Percentiles rank a stretch among this genome's conserved stretches.
These are phyloP conservation scores for Trichoderma pleuroti DNA, from an alignment of 2,329 filamentous ascomycete species.

Conservation along the genomic window DNA sequence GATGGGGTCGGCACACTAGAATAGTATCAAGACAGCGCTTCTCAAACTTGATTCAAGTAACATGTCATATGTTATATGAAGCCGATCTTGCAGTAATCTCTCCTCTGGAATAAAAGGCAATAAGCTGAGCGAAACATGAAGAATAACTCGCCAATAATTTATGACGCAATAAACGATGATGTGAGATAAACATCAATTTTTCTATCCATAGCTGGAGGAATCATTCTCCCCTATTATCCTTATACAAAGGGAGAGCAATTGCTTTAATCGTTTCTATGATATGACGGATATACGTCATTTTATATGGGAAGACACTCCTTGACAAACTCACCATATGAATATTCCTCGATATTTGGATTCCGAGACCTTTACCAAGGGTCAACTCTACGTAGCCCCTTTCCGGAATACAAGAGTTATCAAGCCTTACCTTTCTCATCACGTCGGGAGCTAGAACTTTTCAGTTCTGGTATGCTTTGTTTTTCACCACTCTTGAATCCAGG, in stretches of 20 bases:
- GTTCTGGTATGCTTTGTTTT: too few relatives aligned
- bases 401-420: neutral
- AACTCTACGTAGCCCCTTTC: neutral
- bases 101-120: neutral
- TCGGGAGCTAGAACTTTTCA: rapidly evolving
- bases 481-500: too few relatives aligned
- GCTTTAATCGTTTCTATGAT: neutral
- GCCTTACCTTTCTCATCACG: too few relatives aligned
- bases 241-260: neutral
- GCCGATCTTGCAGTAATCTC: neutral
- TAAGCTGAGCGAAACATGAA: neutral
- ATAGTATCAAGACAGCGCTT: neutral
- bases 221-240: neutral
- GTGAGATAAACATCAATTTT: neutral
- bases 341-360: neutral
- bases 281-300: neutral
- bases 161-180: neutral
- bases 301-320: neutral
- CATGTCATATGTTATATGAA: neutral
- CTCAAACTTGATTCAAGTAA: neutral
- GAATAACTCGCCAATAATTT: neutral
- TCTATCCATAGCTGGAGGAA: neutral
- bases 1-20: neutral
- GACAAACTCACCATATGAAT: neutral
- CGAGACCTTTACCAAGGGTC: neutral